phyloP scores from a whole-genome alignment of 305 asterid species.

The Fraxinus xanthoxyloides region DNA sequence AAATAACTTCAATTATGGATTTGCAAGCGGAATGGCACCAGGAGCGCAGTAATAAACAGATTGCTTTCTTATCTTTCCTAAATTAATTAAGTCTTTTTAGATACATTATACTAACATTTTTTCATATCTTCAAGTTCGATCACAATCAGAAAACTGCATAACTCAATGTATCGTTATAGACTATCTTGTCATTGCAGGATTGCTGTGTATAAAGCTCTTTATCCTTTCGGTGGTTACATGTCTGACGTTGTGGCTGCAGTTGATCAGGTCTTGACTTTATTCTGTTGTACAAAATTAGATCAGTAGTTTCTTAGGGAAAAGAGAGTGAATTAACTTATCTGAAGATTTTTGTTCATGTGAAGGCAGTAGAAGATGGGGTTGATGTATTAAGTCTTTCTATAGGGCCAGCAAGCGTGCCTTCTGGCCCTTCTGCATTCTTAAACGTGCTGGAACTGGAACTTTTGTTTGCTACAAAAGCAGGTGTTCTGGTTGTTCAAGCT shows the following conservation, averaged over 20 bases:
- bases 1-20: conserved; percentile 52
- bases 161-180: not conserved
- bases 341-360: not conserved
- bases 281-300: not conserved
- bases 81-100: not conserved
- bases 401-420: conserved; percentile 57
- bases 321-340: not conserved
- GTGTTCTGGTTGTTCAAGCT: conserved; percentile 63
- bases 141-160: not conserved
- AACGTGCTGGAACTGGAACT: conserved; percentile 55
- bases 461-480: conserved; percentile 55
- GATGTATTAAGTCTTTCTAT: conserved; percentile 64
- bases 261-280: conserved; percentile 46
- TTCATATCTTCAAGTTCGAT: not conserved
- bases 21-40: conserved; percentile 75
- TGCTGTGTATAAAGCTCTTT: conserved; percentile 61
- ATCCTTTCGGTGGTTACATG: conserved; percentile 62
- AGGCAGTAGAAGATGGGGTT: conserved; percentile 79
- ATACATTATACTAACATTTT: not conserved
- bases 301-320: not conserved
- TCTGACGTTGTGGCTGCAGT: conserved; percentile 78
- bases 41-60: conserved; percentile 46
- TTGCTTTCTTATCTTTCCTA: not conserved
- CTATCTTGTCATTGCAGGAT: conserved; percentile 34
- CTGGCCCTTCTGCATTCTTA: conserved; percentile 50